Percentiles rank a stretch among this genome's conserved stretches.
These are phyloP conservation scores for Breynia disticha DNA, from an alignment of 441 rosid genomes.

Conservation along the genomic window DNA sequence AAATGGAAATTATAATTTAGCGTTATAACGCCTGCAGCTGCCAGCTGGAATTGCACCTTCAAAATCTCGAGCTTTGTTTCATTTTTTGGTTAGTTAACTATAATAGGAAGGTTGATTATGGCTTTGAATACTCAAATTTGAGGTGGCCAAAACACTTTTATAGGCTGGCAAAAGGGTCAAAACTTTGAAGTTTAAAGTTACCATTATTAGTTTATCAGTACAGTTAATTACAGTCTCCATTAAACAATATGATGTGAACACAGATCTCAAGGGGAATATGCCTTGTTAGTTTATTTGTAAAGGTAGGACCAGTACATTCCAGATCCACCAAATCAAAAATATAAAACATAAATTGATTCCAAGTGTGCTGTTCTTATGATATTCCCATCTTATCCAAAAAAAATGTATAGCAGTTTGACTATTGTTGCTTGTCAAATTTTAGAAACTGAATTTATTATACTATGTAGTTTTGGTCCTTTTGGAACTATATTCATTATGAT, in stretches of 20 bases:
- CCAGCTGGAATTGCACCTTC: background rate
- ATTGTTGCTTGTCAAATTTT: no score
- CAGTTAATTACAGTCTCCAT: no score
- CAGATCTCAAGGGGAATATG: conserved; percentile 5
- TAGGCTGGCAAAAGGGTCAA: background rate
- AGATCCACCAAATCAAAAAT: background rate
- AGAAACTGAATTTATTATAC: no score
- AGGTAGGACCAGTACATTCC: conserved; percentile 4
- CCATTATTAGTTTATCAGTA: background rate
- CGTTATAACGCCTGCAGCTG: background rate
- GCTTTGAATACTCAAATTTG: no score
- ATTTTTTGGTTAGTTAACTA: no score
- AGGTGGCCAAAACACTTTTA: no score
- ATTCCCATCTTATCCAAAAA: no score
- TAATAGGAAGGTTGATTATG: no score
- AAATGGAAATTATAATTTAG: background rate
- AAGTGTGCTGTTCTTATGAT: no score
- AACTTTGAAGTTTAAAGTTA: background rate
- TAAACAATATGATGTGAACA: conserved; percentile 7
- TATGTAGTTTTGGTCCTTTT: no score
- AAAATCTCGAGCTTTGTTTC: background rate
- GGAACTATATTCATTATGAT: no score
- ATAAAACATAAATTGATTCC: background rate
- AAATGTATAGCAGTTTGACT: no score
- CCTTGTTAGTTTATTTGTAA: background rate